phyloP scores from a whole-genome alignment of 371 early-diverging fungal species.

The Mucor plumbeus region DNA sequence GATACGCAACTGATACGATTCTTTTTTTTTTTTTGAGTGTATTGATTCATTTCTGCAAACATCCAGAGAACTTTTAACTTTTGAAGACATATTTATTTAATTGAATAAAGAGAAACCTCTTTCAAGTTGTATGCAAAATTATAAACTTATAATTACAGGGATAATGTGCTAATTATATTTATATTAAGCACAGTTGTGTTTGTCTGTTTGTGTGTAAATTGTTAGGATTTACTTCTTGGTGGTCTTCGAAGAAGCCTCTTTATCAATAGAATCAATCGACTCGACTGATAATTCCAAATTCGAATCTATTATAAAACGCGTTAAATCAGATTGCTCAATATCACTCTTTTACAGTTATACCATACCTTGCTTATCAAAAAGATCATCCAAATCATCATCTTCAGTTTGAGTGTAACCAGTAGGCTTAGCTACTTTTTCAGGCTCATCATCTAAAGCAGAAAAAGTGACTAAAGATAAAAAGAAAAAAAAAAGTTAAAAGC shows the following conservation, averaged over 20 bases:
- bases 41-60: too few relatives aligned
- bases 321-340: too few relatives aligned
- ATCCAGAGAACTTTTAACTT: neutral
- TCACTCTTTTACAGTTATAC: too few relatives aligned
- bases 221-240: neutral
- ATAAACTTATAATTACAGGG: too few relatives aligned
- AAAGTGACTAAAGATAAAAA: slow-evolving; percentile 13
- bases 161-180: too few relatives aligned
- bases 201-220: too few relatives aligned
- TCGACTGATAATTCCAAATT: neutral
- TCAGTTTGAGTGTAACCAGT: slow-evolving; percentile 15
- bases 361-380: slow-evolving; percentile 31
- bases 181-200: too few relatives aligned
- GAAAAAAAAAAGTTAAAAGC: neutral
- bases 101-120: neutral
- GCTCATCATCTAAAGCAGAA: slow-evolving; percentile 12
- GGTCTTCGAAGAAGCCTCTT: neutral
- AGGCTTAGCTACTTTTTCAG: neutral
- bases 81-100: neutral
- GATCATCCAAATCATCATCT: slow-evolving; percentile 32
- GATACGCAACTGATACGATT: too few relatives aligned
- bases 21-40: too few relatives aligned
- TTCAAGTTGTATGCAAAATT: too few relatives aligned
- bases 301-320: neutral
- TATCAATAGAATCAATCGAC: neutral